Conservation (phyloP, 306 rosid genomes). For the Nissolia schottii region DNA sequence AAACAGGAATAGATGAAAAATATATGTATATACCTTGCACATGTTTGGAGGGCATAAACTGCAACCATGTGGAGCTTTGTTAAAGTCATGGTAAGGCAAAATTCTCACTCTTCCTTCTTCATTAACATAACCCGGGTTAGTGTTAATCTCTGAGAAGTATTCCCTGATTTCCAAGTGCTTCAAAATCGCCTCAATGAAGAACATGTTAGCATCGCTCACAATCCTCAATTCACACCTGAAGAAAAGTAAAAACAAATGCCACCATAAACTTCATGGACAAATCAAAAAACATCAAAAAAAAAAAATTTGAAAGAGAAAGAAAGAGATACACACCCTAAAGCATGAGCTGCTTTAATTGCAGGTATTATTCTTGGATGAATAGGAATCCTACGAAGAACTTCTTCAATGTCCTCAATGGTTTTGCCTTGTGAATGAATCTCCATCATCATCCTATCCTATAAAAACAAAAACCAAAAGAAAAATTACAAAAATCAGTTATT, state of each 20-base stretch:
- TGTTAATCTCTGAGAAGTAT: constrained; percentile 65
- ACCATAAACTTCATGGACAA: neutral
- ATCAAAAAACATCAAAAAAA: neutral
- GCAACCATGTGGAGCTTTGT: constrained; percentile 55
- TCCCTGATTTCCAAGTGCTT: constrained; percentile 59
- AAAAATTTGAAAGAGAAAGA: neutral
- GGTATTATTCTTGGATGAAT: constrained; percentile 56
- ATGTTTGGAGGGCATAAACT: constrained; percentile 70
- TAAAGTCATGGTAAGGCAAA: constrained; percentile 54
- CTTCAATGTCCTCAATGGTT: constrained; percentile 48
- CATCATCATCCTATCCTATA: constrained; percentile 71
- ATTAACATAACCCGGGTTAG: constrained; percentile 61
- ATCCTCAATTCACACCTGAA: constrained; percentile 76
- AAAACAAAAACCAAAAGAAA: neutral
- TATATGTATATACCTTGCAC: constrained; percentile 62
- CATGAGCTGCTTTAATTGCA: constrained; percentile 57
- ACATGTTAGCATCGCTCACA: constrained; percentile 73
- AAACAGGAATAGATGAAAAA: neutral
- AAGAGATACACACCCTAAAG: constrained; percentile 37
- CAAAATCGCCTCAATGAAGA: constrained; percentile 68
- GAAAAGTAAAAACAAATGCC: neutral
- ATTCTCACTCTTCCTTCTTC: constrained; percentile 61
- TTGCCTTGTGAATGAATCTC: constrained; percentile 57
- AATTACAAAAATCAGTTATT: neutral
- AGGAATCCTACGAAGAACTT: constrained; percentile 49